phyloP scores from a whole-genome alignment of 805 yeast genomes.

The Sugiyamaella marilandica region DNA sequence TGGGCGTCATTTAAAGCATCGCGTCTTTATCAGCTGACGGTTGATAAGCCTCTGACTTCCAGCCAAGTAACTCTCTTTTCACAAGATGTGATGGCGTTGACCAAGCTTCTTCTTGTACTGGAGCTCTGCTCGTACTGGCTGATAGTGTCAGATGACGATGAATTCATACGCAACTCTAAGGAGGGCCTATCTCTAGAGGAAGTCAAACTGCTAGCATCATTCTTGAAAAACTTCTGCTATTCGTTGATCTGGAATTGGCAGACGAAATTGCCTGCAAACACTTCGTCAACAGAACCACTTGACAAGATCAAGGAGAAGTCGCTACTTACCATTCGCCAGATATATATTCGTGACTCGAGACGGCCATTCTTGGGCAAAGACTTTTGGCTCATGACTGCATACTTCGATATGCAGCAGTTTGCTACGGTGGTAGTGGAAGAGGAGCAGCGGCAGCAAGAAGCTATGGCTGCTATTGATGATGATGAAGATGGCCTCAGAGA shows the following conservation, averaged over 20 bases:
- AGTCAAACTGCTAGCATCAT: slow-evolving; percentile 40
- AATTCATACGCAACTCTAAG: slow-evolving; percentile 42
- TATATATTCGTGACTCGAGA: slow-evolving; percentile 63
- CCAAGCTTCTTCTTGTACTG: slow-evolving; percentile 45
- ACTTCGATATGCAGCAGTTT: slow-evolving; percentile 35
- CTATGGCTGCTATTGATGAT: slow-evolving; percentile 21
- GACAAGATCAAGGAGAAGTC: slow-evolving; percentile 35
- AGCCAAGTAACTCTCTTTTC: background rate
- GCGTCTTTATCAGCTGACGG: slow-evolving; percentile 4
- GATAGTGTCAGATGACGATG: slow-evolving; percentile 61
- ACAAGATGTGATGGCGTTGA: slow-evolving; percentile 15
- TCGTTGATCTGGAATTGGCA: slow-evolving; percentile 42
- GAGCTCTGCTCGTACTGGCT: slow-evolving; percentile 65
- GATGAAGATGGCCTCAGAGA: slow-evolving; percentile 16
- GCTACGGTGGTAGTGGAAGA: slow-evolving; percentile 39
- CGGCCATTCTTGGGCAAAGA: slow-evolving; percentile 44
- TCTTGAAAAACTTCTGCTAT: slow-evolving; percentile 49
- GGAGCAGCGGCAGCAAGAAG: slow-evolving; percentile 35
- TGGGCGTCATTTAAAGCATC: slow-evolving; percentile 18
- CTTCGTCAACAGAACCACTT: slow-evolving; percentile 1
- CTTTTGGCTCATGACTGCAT: slow-evolving; percentile 50
- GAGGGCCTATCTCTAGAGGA: slow-evolving; percentile 39
- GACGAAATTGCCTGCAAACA: slow-evolving; percentile 4
- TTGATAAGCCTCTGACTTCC: background rate
- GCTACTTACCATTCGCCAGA: slow-evolving; percentile 54